A percentile compares a stretch with the other conserved stretches of the same genome.
phyloP scores from a whole-genome alignment of 305 asterid genomes.

The Nicotiana rustica region DNA sequence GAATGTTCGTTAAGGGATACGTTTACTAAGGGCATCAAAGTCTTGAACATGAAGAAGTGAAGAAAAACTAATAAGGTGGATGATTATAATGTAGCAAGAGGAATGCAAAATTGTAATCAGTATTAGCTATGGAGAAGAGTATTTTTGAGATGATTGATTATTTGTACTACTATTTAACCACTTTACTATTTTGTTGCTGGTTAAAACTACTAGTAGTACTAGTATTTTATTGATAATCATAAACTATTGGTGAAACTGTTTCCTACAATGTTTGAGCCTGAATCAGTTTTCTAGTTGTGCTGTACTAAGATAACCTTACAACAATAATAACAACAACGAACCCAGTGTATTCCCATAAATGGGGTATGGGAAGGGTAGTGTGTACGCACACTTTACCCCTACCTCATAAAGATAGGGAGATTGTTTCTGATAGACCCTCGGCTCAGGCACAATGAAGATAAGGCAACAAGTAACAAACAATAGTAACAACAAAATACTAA shows the following conservation, averaged over 20 bases:
- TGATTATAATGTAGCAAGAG: background rate
- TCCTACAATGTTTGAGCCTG: background rate
- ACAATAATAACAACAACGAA: too few relatives aligned
- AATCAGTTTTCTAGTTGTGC: background rate
- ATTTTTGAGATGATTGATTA: background rate
- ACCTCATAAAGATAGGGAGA: too few relatives aligned
- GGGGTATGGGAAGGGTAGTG: too few relatives aligned
- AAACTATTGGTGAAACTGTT: background rate
- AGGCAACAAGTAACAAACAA: too few relatives aligned
- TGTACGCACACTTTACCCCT: too few relatives aligned
- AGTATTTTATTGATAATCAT: background rate
- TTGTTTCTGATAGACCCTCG: too few relatives aligned
- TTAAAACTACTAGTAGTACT: background rate
- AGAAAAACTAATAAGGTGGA: background rate
- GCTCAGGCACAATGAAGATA: too few relatives aligned
- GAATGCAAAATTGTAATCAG: background rate
- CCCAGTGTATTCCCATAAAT: too few relatives aligned
- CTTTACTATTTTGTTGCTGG: background rate
- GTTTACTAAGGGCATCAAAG: constrained; percentile 51
- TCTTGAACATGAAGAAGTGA: background rate
- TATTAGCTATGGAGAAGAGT: background rate
- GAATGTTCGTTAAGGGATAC: constrained; percentile 75
- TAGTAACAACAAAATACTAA: too few relatives aligned
- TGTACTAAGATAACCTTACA: background rate
- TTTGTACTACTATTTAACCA: background rate